These are phyloP conservation scores for Lineolata rhizophorae DNA, from an alignment of 495 filamentous ascomycete species.

Conservation along the genomic window DNA sequence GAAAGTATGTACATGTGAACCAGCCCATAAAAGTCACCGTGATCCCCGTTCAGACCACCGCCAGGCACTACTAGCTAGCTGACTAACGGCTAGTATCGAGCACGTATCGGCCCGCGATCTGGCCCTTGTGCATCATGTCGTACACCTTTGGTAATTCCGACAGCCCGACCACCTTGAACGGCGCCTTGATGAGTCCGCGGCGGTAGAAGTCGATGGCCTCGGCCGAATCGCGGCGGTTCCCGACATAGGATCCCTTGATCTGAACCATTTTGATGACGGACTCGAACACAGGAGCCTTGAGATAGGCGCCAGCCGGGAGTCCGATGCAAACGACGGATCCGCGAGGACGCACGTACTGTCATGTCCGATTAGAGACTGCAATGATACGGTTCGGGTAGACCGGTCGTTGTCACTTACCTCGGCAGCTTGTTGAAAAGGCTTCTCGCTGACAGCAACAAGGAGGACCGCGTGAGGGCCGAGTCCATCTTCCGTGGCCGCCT, in stretches of 20 bases:
- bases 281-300: conserved; percentile 67
- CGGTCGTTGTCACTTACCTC: conserved; percentile 17
- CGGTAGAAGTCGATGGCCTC: conserved; percentile 81
- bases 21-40: too few relatives aligned
- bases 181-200: conserved; percentile 62
- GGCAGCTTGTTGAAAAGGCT: conserved; percentile 83
- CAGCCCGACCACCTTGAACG: conserved; percentile 64
- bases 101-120: conserved; percentile 78
- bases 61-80: too few relatives aligned
- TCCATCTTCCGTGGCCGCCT: conserved; percentile 52
- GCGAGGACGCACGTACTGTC: conserved; percentile 53
- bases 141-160: conserved; percentile 58
- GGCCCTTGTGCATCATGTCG: conserved; percentile 25
- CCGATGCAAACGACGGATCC: conserved; percentile 72
- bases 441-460: conserved; percentile 63
- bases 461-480: conserved; percentile 77
- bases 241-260: conserved; percentile 86
- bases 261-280: conserved; percentile 73
- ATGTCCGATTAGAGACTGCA: neutral
- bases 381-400: neutral
- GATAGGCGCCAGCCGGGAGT: conserved; percentile 52
- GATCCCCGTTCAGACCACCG: too few relatives aligned
- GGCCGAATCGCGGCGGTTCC: conserved; percentile 61
- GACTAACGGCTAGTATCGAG: conserved; percentile 49
- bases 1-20: too few relatives aligned